Conservation (phyloP, 768 basidiomycete species). For the Mycena floridula region DNA sequence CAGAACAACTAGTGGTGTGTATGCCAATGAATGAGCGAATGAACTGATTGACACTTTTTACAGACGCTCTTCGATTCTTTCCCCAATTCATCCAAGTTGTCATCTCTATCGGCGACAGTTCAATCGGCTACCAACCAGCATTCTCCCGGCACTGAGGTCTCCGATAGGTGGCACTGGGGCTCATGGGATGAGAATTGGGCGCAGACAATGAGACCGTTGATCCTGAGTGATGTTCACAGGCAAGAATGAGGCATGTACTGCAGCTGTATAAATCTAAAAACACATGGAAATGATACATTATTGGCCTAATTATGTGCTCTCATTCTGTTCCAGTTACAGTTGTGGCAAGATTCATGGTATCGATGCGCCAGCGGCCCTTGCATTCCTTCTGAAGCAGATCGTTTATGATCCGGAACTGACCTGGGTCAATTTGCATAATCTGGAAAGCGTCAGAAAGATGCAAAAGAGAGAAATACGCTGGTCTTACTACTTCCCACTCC, state of each 20-base stretch:
- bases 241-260: too few species aligned
- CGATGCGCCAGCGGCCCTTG: conserved; percentile 81
- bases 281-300: not conserved
- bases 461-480: conserved; percentile 23
- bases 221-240: conserved; percentile 32
- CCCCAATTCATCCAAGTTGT: conserved; percentile 47
- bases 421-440: conserved; percentile 91
- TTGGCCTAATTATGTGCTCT: not conserved
- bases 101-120: conserved; percentile 36
- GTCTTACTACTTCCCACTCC: conserved; percentile 87
- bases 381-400: conserved; percentile 89
- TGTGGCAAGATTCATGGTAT: conserved; percentile 73
- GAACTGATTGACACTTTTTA: not conserved
- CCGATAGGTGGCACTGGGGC: conserved; percentile 49
- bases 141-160: conserved; percentile 11
- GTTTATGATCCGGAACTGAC: conserved; percentile 82
- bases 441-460: conserved; percentile 21
- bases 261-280: too few species aligned
- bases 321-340: conserved; percentile 38
- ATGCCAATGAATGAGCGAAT: conserved; percentile 1
- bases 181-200: conserved; percentile 90
- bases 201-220: conserved; percentile 53
- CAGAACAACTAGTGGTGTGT: conserved; percentile 64
- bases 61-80: conserved; percentile 58
- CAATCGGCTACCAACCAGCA: conserved; percentile 12